Evolutionary conservation across 2,329 filamentous ascomycete genomes (phyloP).

Genomic region (Cladosporium sp.): DNA sequence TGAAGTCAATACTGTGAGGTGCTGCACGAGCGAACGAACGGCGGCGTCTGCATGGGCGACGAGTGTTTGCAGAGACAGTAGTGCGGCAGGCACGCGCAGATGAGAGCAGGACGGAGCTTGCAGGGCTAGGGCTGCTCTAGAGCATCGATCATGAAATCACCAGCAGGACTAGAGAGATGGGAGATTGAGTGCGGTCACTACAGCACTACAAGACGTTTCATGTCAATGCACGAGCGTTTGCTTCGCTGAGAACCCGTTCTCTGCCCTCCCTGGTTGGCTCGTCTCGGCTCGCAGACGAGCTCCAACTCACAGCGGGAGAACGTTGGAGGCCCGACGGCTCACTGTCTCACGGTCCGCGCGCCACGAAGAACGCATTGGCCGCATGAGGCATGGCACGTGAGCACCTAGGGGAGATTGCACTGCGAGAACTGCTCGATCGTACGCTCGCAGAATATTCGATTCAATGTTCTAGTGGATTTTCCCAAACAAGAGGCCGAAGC

Average conservation of each 20-base stretch:
- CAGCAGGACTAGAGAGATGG: background rate
- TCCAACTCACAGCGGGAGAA: background rate
- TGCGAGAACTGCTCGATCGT: background rate
- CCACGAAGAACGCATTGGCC: slow-evolving; percentile 1
- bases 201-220: slow-evolving; percentile 7
- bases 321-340: background rate
- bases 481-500: slow-evolving; percentile 1
- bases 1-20: no score
- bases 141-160: slow-evolving; percentile 1
- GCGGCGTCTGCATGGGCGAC: background rate
- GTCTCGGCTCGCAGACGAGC: background rate
- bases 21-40: background rate
- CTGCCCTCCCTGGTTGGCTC: background rate
- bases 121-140: background rate
- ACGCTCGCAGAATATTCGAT: background rate
- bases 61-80: background rate
- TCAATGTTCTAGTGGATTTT: background rate
- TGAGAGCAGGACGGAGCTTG: background rate
- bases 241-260: background rate
- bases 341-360: background rate
- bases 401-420: background rate
- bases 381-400: background rate
- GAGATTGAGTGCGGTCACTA: slow-evolving; percentile 1
- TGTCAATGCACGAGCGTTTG: slow-evolving; percentile 6
- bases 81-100: background rate